Evolutionary conservation across 805 yeast species (phyloP), one percentile per base, ranked within the genome.

Genomic region (Candida bentonensis): DNA sequence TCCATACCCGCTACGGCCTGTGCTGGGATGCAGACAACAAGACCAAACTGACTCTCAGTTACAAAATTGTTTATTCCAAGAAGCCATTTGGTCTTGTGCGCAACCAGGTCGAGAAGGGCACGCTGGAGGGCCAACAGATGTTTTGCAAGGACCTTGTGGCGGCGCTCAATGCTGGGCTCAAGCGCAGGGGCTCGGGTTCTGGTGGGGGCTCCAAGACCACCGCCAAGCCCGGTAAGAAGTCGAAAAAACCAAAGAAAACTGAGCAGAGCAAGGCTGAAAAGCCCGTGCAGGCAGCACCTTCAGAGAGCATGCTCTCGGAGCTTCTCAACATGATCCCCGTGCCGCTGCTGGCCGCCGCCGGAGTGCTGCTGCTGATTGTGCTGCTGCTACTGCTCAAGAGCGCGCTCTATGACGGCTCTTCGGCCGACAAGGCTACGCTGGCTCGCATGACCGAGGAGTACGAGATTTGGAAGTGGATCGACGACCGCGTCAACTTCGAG

Each of bases 11-110:
- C 48, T 82, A 78, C 53, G 66, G 78, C 40, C 62, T 86, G 45
- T 69, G 80, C 2, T 92, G 98, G 97, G 86, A 70, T 0, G 68
- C 66, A 5, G 61, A 68, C 23, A 83, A 80, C 54, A 59, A 65
- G 21, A 80, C 95, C 3, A 64, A 68, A 41, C 53, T 92, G 33
- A 65, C 64, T 39, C 62, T 82, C n/a, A 73, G 87, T n/a, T 83
- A 73, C 59, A 3, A 55, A 56, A 3, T 74, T 76, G 66, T 72
- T 89, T 34, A 80, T 82, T 40, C 92, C 98, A 98, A 75, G 82
- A 0, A 95, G 92, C 2, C 73, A 81, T 43, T 82, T 95, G 47
- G 92, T 96, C 20, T 30, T 96, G 75, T 92, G 55, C 88, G 86
- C 59, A 73, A 82, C 13, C 78, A 94, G 44, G 82, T 92, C 49